Conservation (phyloP, 2,329 filamentous ascomycete genomes). For the Epichloe gansuensis region DNA sequence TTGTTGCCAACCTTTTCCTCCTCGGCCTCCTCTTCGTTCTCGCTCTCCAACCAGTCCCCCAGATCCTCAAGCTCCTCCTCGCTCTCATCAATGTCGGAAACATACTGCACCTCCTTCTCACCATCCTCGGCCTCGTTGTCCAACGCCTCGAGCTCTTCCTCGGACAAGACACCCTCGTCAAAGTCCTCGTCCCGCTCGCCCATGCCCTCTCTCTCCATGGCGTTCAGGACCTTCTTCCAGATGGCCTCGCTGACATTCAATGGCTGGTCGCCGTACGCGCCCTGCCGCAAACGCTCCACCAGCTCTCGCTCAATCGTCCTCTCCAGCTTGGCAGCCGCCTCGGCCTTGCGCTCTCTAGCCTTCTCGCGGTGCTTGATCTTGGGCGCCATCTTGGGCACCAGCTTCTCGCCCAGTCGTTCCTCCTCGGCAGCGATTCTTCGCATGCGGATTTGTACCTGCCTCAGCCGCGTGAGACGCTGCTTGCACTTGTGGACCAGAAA, state of each 20-base stretch:
- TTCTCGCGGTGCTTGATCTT: conserved; percentile 72
- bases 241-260: conserved; percentile 90
- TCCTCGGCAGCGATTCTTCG: conserved; percentile 78
- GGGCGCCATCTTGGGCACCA: conserved; percentile 80
- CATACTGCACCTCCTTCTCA: conserved; percentile 75
- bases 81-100: conserved; percentile 78
- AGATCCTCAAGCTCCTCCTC: conserved; percentile 69
- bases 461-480: conserved; percentile 82
- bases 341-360: conserved; percentile 63
- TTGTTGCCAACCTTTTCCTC: conserved; percentile 42
- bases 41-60: conserved; percentile 84
- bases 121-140: conserved; percentile 59
- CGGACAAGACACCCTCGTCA: conserved; percentile 73
- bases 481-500: conserved; percentile 92
- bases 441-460: conserved; percentile 76
- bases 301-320: conserved; percentile 90
- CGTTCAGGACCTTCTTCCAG: conserved; percentile 92
- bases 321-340: conserved; percentile 85
- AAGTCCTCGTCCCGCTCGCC: conserved; percentile 74
- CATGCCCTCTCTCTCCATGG: conserved; percentile 77
- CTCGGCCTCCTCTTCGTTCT: conserved; percentile 44
- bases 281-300: conserved; percentile 78
- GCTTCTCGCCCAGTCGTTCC: conserved; percentile 72
- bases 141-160: conserved; percentile 59
- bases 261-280: conserved; percentile 87